A percentile compares a stretch with the other conserved stretches of the same genome.
These are phyloP conservation scores for Yarrowia sp. DNA, from an alignment of 805 yeast genomes.

Conservation along the genomic window DNA sequence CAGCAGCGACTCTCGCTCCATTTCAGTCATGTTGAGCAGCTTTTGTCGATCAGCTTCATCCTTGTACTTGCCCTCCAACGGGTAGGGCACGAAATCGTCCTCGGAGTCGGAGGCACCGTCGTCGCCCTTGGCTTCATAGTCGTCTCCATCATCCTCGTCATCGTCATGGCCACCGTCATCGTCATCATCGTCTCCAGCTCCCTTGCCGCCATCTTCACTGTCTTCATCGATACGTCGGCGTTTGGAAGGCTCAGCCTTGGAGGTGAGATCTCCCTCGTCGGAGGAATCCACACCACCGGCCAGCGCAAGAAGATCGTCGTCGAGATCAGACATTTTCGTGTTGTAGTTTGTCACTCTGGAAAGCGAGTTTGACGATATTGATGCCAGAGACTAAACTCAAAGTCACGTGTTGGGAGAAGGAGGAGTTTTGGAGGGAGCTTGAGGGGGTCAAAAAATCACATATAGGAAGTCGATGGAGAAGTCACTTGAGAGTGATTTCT, in stretches of 20 bases:
- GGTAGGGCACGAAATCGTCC: constrained; percentile 60
- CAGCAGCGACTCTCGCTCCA: constrained; percentile 84
- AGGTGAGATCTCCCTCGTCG: constrained; percentile 29
- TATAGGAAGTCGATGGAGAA: background rate
- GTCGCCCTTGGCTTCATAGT: constrained; percentile 29
- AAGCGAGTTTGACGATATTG: too few species aligned
- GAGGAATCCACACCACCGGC: constrained; percentile 70
- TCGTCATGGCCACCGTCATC: constrained; percentile 44
- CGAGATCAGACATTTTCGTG: constrained; percentile 45
- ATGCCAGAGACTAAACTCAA: background rate
- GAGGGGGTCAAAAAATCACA: too few species aligned
- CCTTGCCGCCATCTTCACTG: constrained; percentile 34
- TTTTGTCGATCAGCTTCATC: constrained; percentile 71
- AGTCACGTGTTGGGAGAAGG: background rate
- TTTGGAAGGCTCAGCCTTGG: constrained; percentile 20
- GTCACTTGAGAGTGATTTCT: background rate
- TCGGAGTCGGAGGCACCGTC: constrained; percentile 40
- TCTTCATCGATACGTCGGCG: constrained; percentile 36
- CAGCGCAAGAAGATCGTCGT: constrained; percentile 91
- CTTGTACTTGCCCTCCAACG: constrained; percentile 86
- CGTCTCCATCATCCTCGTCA: constrained; percentile 34
- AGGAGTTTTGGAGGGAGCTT: too few species aligned
- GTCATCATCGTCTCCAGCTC: constrained; percentile 31
- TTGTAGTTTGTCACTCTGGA: background rate
- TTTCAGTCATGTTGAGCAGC: constrained; percentile 74